Evolutionary conservation across 345 rosid genomes (phyloP), one percentile per base, ranked within the genome.

Genomic region (Ceriops decandra): DNA sequence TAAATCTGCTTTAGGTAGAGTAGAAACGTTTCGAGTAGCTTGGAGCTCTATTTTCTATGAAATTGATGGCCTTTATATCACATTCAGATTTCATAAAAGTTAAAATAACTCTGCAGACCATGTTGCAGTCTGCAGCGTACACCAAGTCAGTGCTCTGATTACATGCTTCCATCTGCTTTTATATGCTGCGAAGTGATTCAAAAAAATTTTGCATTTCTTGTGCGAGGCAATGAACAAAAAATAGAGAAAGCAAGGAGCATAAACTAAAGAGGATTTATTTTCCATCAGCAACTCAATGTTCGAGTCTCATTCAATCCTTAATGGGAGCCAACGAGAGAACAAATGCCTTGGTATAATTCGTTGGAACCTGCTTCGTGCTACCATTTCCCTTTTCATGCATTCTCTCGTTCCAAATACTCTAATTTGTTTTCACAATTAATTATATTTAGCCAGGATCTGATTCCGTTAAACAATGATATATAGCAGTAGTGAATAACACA

Each of bases 291-390:
- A 58, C 62, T 64, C 67, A 53, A 63, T 38, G 70, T 59, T 28
- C 52, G 20, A 1, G 33, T 53, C 60, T n/a, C 6, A 56, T 35
- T 24, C 53, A 49, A 15, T 21, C 52, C 49, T 30, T 57, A 70
- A 53, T 52, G 68, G 31, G 62, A 46, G 76, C 72, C 68, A 68
- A 57, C 42, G 17, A n/a, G 21, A 65, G 77, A 56, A 79, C 56
- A 74, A 71, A 72, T 76, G 28, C 68, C 26, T 52, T 0, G 28
- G 70, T 42, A 71, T 68, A 66, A 70, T 73, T 69, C 64, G 36
- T 13, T 53, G 9, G 46, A 26, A 35, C 33, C 16, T n/a, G 42
- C 33, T 66, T 72, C 60, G 15, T 26, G 24, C 64, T 53, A 60
- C 64, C 30, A 7, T 30, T 47, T 31, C 11, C 31, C 60, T 65